These are phyloP conservation scores for Castanopsis chinensis DNA, from an alignment of 306 rosid genomes.

Conservation along the genomic window DNA sequence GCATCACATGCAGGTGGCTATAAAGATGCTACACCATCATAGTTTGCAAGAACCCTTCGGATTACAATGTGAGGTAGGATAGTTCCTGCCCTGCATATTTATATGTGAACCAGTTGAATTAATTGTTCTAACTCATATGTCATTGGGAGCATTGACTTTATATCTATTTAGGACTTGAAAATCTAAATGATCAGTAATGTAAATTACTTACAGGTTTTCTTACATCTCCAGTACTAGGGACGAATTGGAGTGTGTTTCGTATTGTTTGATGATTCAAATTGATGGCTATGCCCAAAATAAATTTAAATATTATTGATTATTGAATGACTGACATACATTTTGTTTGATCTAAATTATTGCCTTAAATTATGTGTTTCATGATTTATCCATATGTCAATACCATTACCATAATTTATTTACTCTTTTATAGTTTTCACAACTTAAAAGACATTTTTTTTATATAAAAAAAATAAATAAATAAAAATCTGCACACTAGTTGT, in stretches of 20 bases:
- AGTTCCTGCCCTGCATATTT: not conserved
- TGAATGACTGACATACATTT: not conserved
- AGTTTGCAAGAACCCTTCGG: conserved; percentile 46
- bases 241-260: not conserved
- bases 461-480: not conserved
- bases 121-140: not conserved
- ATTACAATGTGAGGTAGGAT: conserved; percentile 54
- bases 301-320: not conserved
- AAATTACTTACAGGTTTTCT: not conserved
- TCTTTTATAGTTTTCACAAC: not conserved
- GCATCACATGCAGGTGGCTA: conserved; percentile 47
- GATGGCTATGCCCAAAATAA: not conserved
- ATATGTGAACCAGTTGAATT: not conserved
- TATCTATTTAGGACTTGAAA: not conserved
- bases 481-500: not conserved
- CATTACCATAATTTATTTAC: not conserved
- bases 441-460: not conserved
- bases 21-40: conserved; percentile 34
- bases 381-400: not conserved
- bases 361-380: not conserved
- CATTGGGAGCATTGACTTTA: not conserved
- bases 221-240: not conserved
- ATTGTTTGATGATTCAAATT: not conserved
- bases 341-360: not conserved
- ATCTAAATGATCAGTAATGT: not conserved